Base-by-base conservation (phyloP, 129 eudicot species). In the Artemisia annua region DNA sequence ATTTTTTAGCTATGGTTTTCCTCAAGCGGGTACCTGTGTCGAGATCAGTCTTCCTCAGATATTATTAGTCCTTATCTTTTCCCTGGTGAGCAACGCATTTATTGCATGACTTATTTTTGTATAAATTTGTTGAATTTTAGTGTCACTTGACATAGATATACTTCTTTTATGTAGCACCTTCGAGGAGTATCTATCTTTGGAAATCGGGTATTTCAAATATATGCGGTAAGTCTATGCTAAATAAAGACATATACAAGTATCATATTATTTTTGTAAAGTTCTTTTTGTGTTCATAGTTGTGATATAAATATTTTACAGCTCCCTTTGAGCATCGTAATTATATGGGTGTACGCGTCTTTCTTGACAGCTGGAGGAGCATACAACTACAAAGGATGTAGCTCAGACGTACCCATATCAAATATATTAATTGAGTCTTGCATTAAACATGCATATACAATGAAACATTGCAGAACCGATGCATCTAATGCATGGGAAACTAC, bases 321-420 rank as follows among this genome's bases (percentile, higher is more conserved):
- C 55, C 99, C 99, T 24, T 73, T 94, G 64, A 90, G 97, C 74
- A 86, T 86, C 22, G 73, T 83, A 44, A 83, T 94, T 52, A 75
- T 84, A 68, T 94, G 99, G 99, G 84, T 83, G 28, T 94, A 94
- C 80, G 97, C 97, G 5, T 86, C 88, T 81, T 94, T 94, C 79
- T 81, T 94, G 84, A 94, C 99, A 66, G 88, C 95, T 69, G 97
- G 99, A 55, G 99, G 99, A 60, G 96, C 94, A 48, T 94, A 88
- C 72, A 86, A 85, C 60, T 94, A 82, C 80, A 90, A 83, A 80
- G 96, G 97, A 51, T 94, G 99, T 82, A 86, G 76, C 55, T 77
- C 96, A 0, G 81, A 84, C 71, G 79, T 90, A 70, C 99, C 99
- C 8, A 78, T 79, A 61, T 94, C 99, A 10, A 94, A 94, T 50